Conservation (phyloP, 306 rosid species). For the Vigna unguiculata region DNA sequence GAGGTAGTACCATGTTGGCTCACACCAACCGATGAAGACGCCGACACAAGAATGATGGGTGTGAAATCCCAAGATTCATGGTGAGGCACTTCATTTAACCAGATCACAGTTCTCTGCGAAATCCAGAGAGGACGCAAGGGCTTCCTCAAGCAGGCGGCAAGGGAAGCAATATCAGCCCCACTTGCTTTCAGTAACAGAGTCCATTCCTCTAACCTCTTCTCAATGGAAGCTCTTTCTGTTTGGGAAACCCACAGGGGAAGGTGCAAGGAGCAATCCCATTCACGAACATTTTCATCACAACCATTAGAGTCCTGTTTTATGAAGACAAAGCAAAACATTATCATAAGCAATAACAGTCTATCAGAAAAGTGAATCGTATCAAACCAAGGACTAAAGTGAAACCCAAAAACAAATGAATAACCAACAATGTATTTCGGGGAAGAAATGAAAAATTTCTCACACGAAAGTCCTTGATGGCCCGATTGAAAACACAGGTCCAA, state of each 20-base stretch:
- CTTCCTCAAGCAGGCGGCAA: conserved; percentile 69
- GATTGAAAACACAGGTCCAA: conserved; percentile 90
- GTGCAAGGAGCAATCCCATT: conserved; percentile 95
- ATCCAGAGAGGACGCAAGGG: conserved; percentile 94
- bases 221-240: conserved; percentile 77
- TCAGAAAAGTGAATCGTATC: too few species aligned
- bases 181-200: conserved; percentile 62
- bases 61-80: conserved; percentile 97
- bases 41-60: conserved; percentile 83
- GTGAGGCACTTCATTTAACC: conserved; percentile 93
- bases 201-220: conserved; percentile 81
- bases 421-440: background rate
- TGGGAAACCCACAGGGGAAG: conserved; percentile 88
- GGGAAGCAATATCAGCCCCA: conserved; percentile 83
- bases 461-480: conserved; percentile 59
- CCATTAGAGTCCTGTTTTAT: conserved; percentile 50
- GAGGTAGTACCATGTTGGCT: conserved; percentile 69
- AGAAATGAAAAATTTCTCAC: background rate
- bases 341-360: background rate
- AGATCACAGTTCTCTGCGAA: conserved; percentile 84
- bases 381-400: background rate
- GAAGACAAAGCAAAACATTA: conserved; percentile 7
- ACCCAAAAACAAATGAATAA: background rate
- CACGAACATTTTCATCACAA: conserved; percentile 40
- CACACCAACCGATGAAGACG: conserved; percentile 61